These are phyloP conservation scores for Ploettnerulaceae sp. DNA, from an alignment of 2,329 filamentous ascomycete genomes.

Conservation along the genomic window DNA sequence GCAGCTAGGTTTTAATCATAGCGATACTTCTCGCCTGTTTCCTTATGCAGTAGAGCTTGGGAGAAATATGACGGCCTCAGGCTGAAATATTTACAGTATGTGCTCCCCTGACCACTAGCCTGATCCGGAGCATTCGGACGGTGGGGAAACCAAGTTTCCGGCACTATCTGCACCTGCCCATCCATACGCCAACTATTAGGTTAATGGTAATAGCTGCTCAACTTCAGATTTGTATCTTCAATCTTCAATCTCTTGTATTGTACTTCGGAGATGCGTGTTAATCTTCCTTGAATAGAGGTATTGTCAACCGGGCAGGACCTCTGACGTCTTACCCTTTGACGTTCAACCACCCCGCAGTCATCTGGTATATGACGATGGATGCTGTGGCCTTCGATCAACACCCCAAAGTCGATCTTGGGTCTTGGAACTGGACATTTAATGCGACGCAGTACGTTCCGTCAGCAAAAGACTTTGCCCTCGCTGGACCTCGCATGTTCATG, in stretches of 20 bases:
- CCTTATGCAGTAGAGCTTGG: too few relatives aligned
- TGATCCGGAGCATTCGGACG: slow-evolving; percentile 9
- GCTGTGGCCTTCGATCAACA: slow-evolving; percentile 22
- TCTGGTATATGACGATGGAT: slow-evolving; percentile 22
- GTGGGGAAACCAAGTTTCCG: slow-evolving; percentile 15
- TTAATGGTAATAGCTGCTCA: not conserved
- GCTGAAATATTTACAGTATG: not conserved
- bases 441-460: slow-evolving; percentile 57
- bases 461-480: slow-evolving; percentile 63
- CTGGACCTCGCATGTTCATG: slow-evolving; percentile 64
- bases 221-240: not conserved
- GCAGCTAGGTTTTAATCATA: too few relatives aligned
- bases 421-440: slow-evolving; percentile 50
- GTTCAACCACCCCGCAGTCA: not conserved
- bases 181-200: slow-evolving; percentile 5
- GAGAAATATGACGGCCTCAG: too few relatives aligned
- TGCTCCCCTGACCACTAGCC: not conserved
- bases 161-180: slow-evolving; percentile 3
- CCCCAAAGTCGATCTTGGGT: slow-evolving; percentile 42
- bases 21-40: too few relatives aligned
- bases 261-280: slow-evolving; percentile 10
- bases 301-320: not conserved
- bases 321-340: not conserved
- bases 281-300: slow-evolving; percentile 6
- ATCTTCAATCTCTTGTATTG: not conserved